Evolutionary conservation across 345 rosid genomes (phyloP), one percentile per base, ranked within the genome.

Genomic region (Clarkia xantiana): DNA sequence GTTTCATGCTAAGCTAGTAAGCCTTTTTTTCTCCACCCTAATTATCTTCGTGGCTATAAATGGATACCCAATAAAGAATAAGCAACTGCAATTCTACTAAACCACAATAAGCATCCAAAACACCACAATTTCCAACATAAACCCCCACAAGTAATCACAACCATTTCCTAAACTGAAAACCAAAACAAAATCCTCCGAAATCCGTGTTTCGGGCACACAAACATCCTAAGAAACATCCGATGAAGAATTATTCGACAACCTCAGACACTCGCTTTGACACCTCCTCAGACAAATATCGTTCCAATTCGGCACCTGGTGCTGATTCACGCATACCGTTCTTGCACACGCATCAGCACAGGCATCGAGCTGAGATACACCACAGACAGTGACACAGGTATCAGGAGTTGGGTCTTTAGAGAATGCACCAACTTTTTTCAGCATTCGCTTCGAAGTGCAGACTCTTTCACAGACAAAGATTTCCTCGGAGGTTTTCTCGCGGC

Each of bases 331-430:
- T 0, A 86, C 86, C 3, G 93, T 86, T 42, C 93, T 71, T 11
- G 86, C 86, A 39, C 95, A 82, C 2, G 95, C 95, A 71, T 86
- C 95, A 17, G 91, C 71, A 59, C 95, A 86, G 23, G 91, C 95
- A 59, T 86, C 95, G 0, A 86, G 77, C 68, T 82, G 85, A 20
- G 95, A 86, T 18, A 86, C 95, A 2, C 95, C 93, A 41, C 95
- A 86, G 47, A 86, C 93, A 1, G 95, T 86, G 12, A 82, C 93
- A 58, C 95, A 82, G 53, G 93, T 82, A 52, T 82, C 87, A 0
- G 78, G 70, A 44, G 69, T 79, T 0, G 91, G 93, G 64, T 86
- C 95, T 63, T 86, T 86, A 3, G 88, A 82, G 55, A 86, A 72
- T 2, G 88, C 80, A 4, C 93, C 93, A 2, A 86, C 87, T 71